Evolutionary conservation across 768 basidiomycete species (phyloP).

Genomic region (Kwoniella dejecticola): DNA sequence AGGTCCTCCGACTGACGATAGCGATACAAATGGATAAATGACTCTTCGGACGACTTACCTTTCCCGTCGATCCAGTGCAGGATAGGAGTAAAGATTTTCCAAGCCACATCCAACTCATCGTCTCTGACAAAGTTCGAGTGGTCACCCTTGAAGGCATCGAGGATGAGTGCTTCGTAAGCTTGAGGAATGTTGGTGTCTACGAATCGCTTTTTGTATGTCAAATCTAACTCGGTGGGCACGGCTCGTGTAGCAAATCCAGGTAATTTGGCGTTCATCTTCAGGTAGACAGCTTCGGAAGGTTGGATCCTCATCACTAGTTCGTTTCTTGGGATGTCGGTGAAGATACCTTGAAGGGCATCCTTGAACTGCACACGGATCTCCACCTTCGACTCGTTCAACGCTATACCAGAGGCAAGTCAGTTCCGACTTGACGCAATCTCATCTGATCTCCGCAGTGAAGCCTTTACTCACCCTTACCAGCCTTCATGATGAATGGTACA

Average conservation of each 20-base stretch:
- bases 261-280: slow-evolving; percentile 93
- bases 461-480: slow-evolving; percentile 78
- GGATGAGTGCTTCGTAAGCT: slow-evolving; percentile 89
- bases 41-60: no score
- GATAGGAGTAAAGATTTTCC: slow-evolving; percentile 73
- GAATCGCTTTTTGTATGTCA: slow-evolving; percentile 96
- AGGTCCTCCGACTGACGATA: no score
- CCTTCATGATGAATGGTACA: slow-evolving; percentile 97
- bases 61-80: slow-evolving; percentile 93
- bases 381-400: slow-evolving; percentile 96
- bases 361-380: slow-evolving; percentile 98
- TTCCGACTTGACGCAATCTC: no score
- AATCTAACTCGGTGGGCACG: slow-evolving; percentile 94
- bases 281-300: slow-evolving; percentile 91
- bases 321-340: slow-evolving; percentile 92
- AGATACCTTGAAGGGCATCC: slow-evolving; percentile 94
- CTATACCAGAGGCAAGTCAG: slow-evolving; percentile 57
- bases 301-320: slow-evolving; percentile 97
- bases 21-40: no score
- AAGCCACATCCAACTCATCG: slow-evolving; percentile 95
- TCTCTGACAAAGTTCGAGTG: slow-evolving; percentile 98
- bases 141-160: slow-evolving; percentile 95
- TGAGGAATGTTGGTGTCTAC: slow-evolving; percentile 88
- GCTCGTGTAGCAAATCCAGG: slow-evolving; percentile 88
- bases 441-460: no score